Percentiles rank a stretch among this genome's conserved stretches.
phyloP scores from a whole-genome alignment of 1,284 basidiomycete genomes.

The Austroboletus novae-zelandiae region DNA sequence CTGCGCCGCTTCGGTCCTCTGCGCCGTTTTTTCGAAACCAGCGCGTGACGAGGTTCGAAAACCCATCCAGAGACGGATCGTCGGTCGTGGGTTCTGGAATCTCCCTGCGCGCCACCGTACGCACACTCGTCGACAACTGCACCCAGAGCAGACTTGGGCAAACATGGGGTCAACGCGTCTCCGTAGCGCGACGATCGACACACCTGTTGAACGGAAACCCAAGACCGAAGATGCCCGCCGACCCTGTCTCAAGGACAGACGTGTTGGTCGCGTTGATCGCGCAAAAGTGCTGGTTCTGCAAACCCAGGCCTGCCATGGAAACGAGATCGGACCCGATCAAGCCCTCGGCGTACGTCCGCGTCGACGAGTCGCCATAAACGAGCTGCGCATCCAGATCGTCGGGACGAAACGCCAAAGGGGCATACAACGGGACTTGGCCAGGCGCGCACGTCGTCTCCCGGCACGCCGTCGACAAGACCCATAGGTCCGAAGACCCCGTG shows the following conservation, averaged over 20 bases:
- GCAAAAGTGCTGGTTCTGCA: slow-evolving; percentile 47
- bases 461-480: slow-evolving; percentile 53
- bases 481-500: slow-evolving; percentile 57
- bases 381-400: slow-evolving; percentile 39
- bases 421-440: slow-evolving; percentile 36
- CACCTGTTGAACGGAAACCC: slow-evolving; percentile 58
- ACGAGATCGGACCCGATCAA: slow-evolving; percentile 47
- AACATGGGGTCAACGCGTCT: slow-evolving; percentile 1
- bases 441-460: slow-evolving; percentile 26
- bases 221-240: slow-evolving; percentile 55
- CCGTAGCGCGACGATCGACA: neutral
- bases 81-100: neutral
- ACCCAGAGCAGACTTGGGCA: slow-evolving; percentile 32
- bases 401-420: slow-evolving; percentile 38
- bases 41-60: slow-evolving; percentile 13
- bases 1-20: neutral
- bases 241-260: slow-evolving; percentile 40
- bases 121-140: slow-evolving; percentile 21
- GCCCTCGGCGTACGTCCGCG: slow-evolving; percentile 52
- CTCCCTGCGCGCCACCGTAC: slow-evolving; percentile 1
- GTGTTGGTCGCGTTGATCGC: slow-evolving; percentile 57
- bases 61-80: slow-evolving; percentile 5
- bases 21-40: slow-evolving; percentile 17
- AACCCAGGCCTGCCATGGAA: slow-evolving; percentile 41
- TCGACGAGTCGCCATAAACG: slow-evolving; percentile 54